These are phyloP conservation scores for Blattamonas nauphoetae DNA, from an alignment of 78 protist species.

Conservation along the genomic window DNA sequence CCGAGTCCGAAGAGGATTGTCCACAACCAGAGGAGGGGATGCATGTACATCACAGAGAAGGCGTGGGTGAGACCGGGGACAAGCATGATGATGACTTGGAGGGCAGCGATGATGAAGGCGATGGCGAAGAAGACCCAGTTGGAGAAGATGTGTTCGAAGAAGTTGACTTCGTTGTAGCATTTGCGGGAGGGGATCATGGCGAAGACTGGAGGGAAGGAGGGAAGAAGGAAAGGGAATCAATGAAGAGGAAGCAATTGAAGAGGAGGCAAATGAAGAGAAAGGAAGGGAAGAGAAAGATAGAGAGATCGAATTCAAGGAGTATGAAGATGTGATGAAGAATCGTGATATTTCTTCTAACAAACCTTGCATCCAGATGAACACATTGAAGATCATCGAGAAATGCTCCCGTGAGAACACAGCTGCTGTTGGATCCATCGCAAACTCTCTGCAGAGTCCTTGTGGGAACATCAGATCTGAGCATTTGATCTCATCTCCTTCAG, in stretches of 20 bases:
- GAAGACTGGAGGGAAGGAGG: constrained; percentile 1
- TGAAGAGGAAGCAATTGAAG: no score
- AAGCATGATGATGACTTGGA: constrained; percentile 12
- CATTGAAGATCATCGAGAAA: background rate
- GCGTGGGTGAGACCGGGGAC: background rate
- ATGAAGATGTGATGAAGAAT: background rate
- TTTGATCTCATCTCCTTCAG: background rate
- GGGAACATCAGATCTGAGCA: background rate
- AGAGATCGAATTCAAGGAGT: background rate
- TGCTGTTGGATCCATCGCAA: background rate
- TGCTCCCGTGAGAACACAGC: background rate
- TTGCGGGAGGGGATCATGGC: constrained; percentile 21
- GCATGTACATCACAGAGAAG: background rate
- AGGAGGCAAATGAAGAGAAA: no score
- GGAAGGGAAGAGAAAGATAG: no score
- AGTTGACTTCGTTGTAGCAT: background rate
- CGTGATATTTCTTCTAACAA: no score
- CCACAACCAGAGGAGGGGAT: background rate
- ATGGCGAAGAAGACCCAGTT: constrained; percentile 6
- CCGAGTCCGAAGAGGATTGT: background rate
- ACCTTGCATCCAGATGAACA: constrained; percentile 8
- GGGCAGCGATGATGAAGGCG: background rate
- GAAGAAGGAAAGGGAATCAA: no score
- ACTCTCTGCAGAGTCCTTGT: background rate
- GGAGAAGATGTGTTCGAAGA: background rate